These are phyloP conservation scores for Luffa aegyptiaca DNA, from an alignment of 306 rosid genomes.

Conservation along the genomic window DNA sequence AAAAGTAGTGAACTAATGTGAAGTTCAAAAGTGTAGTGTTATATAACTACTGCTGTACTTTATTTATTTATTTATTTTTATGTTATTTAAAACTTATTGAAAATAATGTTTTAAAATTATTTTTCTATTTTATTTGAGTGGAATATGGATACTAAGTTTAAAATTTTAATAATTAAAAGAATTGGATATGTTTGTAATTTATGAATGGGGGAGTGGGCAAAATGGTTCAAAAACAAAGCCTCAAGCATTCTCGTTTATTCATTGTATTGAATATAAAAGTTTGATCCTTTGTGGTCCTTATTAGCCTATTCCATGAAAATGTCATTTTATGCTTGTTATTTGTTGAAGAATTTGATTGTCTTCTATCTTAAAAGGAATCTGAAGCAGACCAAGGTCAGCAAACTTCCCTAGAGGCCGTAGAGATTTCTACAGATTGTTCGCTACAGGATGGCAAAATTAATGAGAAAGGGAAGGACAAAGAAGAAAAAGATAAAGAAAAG, in stretches of 20 bases:
- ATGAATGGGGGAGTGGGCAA: background rate
- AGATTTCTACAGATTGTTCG: constrained; percentile 41
- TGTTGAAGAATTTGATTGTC: background rate
- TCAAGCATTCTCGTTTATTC: background rate
- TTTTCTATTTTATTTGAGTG: background rate
- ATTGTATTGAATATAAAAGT: background rate
- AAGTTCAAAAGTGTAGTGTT: background rate
- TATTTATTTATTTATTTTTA: background rate
- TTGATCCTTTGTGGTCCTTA: background rate
- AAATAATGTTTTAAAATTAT: too few relatives aligned
- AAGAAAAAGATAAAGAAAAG: constrained; percentile 71
- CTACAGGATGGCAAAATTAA: constrained; percentile 48
- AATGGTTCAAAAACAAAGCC: background rate
- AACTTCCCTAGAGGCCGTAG: constrained; percentile 40
- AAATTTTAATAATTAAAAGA: background rate
- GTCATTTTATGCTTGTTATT: background rate
- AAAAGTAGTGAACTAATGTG: background rate
- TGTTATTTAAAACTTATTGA: background rate
- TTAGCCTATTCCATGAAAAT: constrained; percentile 1
- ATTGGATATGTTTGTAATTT: background rate
- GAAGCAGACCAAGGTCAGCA: constrained; percentile 70
- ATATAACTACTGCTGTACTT: background rate
- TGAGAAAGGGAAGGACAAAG: constrained; percentile 67
- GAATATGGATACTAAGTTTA: background rate
- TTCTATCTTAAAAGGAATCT: constrained; percentile 37